Conservation (phyloP, 345 rosid species). For the Reutealis trisperma region DNA sequence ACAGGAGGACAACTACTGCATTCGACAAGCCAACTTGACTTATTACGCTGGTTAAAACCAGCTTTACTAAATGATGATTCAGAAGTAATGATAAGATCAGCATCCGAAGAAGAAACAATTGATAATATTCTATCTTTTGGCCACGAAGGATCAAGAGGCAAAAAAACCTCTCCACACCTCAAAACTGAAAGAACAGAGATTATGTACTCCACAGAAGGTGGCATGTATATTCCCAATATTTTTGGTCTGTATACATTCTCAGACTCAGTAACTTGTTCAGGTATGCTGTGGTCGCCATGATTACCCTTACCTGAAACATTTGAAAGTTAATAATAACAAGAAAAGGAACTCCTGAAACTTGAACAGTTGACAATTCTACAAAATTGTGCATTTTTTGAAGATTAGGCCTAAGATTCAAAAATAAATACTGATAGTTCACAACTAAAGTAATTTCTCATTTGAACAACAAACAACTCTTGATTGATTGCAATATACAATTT, state of each 20-base stretch:
- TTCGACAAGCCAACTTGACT: conserved; percentile 53
- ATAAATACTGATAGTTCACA: not conserved
- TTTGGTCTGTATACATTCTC: conserved; percentile 46
- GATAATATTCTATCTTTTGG: conserved; percentile 75
- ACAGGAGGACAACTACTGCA: conserved; percentile 46
- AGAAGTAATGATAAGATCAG: conserved; percentile 53
- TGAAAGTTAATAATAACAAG: not conserved
- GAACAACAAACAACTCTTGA: not conserved
- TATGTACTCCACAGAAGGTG: conserved; percentile 81
- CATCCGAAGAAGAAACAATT: conserved; percentile 49
- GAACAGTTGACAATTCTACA: too few relatives aligned
- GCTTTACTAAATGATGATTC: conserved; percentile 44
- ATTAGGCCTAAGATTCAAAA: too few relatives aligned
- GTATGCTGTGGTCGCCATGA: not conserved
- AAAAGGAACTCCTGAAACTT: too few relatives aligned
- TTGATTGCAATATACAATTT: not conserved
- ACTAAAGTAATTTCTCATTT: not conserved
- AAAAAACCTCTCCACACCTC: conserved; percentile 81
- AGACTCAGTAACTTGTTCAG: conserved; percentile 13
- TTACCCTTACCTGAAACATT: conserved; percentile 11
- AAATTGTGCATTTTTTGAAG: too few relatives aligned
- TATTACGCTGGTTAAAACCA: conserved; percentile 32
- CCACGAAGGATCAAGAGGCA: conserved; percentile 88
- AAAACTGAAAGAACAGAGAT: conserved; percentile 73
- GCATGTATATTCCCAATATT: conserved; percentile 66